Evolutionary conservation across 2,329 filamentous ascomycete species (phyloP), one percentile per base, ranked within the genome.

Genomic region (Fusarium clavum): DNA sequence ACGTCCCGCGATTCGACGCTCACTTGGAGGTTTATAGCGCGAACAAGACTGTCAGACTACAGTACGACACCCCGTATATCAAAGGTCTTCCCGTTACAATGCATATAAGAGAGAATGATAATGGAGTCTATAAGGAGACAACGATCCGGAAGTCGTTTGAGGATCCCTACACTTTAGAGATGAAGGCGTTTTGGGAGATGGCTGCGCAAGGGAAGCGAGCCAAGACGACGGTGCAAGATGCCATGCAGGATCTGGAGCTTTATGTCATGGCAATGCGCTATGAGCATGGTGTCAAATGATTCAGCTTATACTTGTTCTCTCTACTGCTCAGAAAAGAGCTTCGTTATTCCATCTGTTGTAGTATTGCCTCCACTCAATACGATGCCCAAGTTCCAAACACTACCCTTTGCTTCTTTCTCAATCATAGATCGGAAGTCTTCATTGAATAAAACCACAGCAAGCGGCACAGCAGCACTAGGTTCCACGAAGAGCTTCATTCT

Each of bases 61-160:
- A 84, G 38, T 88, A 86, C 67, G 86, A 90, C 59, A 85, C 86
- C 1, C 88, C 88, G 0, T 88, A 85, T 59, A 80, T 88, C n/a
- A 87, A 87, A 68, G 86, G 83, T 0, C 76, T 88, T 3, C 84
- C 85, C 0, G 84, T 87, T 25, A 83, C 79, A 8, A 82, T 88
- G 57, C 77, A 76, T 0, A 77, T 88, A 11, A 73, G 80, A 8
- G 85, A 88, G 45, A 78, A 78, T 14, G 52, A 64, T 7, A 77
- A 81, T 13, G 81, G 77, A 0, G 78, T 76, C 16, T 83, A 77
- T 41, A 77, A 80, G 53, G 82, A 83, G 67, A 75, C 77, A 3
- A 76, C 60, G 2, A 73, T 86, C 5, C 73, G 82, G 30, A 80
- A 77, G 38, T 84, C 83, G 0, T 89, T 85, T 51, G 77, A 81